Evolutionary conservation across 2,329 filamentous ascomycete species (phyloP).

Genomic region (Cladophialophora carrionii): DNA sequence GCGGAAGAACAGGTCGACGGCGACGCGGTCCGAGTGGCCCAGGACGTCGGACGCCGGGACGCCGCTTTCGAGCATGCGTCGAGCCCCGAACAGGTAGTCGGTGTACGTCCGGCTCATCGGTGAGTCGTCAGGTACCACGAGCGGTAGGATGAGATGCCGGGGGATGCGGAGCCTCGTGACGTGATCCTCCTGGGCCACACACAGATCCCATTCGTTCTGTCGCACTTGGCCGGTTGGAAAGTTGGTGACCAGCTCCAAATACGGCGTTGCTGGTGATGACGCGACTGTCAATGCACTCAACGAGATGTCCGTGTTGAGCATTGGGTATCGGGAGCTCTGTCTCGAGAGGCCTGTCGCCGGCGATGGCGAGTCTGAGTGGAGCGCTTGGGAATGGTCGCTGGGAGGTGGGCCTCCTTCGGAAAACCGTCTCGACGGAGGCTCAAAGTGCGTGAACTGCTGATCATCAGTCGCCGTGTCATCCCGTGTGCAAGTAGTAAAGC

Average conservation of each 20-base stretch:
- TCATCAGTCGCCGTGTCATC: background rate
- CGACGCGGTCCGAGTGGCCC: constrained; percentile 19
- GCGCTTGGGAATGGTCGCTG: background rate
- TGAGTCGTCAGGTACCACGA: constrained; percentile 30
- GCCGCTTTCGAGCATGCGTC: constrained; percentile 29
- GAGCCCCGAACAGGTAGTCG: constrained; percentile 29
- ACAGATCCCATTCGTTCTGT: constrained; percentile 24
- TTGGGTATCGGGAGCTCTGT: constrained; percentile 5
- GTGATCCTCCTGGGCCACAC: constrained; percentile 27
- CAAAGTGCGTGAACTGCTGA: background rate
- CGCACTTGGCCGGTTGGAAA: background rate
- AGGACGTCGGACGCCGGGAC: constrained; percentile 18
- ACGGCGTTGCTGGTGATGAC: constrained; percentile 12
- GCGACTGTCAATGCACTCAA: background rate
- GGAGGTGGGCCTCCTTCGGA: background rate
- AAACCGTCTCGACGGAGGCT: background rate
- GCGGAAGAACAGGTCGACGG: constrained; percentile 32
- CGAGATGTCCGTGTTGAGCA: constrained; percentile 17
- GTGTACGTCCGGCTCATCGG: constrained; percentile 32
- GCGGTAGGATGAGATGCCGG: constrained; percentile 29
- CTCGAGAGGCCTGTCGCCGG: background rate
- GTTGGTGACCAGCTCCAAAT: constrained; percentile 17
- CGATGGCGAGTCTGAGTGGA: constrained; percentile 2
- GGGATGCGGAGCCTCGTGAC: constrained; percentile 26
- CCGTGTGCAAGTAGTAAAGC: background rate